These are phyloP conservation scores for Plantago lanceolata DNA, from an alignment of 305 asterid species.

Conservation along the genomic window DNA sequence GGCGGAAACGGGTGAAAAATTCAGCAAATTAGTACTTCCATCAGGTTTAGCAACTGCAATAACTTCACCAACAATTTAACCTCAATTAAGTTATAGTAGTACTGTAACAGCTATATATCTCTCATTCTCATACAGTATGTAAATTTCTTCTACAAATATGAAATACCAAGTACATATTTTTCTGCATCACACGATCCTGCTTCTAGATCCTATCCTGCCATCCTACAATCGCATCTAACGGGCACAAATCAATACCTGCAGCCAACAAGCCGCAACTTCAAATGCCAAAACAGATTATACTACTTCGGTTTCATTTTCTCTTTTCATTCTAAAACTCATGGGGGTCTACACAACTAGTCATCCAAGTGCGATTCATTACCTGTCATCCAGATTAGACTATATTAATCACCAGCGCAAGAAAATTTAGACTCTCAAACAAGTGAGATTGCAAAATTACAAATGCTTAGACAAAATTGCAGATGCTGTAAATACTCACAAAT, in stretches of 20 bases:
- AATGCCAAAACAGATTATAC: neutral
- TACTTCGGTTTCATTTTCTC: neutral
- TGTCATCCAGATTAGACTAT: neutral
- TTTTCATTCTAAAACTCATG: neutral
- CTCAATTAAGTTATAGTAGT: too few species aligned
- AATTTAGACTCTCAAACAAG: neutral
- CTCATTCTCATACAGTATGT: too few species aligned
- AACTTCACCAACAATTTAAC: too few species aligned
- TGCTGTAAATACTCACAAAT: constrained; percentile 11
- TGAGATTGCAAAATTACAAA: neutral
- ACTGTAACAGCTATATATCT: too few species aligned
- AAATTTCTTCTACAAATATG: too few species aligned
- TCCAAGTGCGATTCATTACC: neutral
- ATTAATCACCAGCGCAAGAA: neutral
- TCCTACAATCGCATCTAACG: neutral
- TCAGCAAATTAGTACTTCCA: too few species aligned
- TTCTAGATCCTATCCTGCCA: neutral
- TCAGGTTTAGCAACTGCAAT: too few species aligned
- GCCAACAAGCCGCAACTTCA: neutral
- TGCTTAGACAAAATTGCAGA: neutral
- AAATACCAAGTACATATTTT: too few species aligned
- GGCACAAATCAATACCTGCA: neutral
- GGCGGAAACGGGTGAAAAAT: too few species aligned
- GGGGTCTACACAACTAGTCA: neutral
- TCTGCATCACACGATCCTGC: neutral